These are phyloP conservation scores for Trypanosoma melophagium DNA, from an alignment of 208 protist genomes.

Conservation along the genomic window DNA sequence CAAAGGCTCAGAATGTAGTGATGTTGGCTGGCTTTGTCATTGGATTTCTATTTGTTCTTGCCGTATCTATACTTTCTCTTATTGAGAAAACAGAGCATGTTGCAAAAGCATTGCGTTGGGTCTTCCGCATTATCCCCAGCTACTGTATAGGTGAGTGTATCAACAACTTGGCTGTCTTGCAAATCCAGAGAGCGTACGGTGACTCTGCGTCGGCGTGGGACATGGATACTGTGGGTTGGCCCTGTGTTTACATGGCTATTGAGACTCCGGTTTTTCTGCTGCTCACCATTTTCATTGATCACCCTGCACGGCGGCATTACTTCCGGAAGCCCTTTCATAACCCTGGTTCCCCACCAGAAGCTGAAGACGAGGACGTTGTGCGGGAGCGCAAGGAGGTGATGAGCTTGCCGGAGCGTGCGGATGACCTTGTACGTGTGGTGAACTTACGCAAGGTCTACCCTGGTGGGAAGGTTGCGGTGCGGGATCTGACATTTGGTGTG, in stretches of 20 bases:
- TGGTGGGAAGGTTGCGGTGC: constrained; percentile 68
- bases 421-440: constrained; percentile 63
- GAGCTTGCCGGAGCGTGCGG: constrained; percentile 2
- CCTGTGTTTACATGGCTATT: constrained; percentile 61
- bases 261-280: constrained; percentile 59
- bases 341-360: constrained; percentile 26
- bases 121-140: constrained; percentile 69
- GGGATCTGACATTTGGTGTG: constrained; percentile 69
- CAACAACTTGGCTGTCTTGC: constrained; percentile 48
- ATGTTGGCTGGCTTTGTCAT: constrained; percentile 75
- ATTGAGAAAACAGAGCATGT: constrained; percentile 37
- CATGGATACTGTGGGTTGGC: constrained; percentile 37
- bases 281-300: constrained; percentile 65
- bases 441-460: constrained; percentile 62
- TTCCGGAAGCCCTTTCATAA: background rate
- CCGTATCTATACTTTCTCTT: constrained; percentile 46
- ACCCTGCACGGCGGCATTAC: constrained; percentile 43
- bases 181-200: constrained; percentile 30
- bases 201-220: constrained; percentile 32
- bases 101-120: constrained; percentile 40
- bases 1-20: constrained; percentile 65
- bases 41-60: constrained; percentile 72
- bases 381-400: constrained; percentile 2
- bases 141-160: constrained; percentile 82
- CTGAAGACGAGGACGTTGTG: constrained; percentile 35